phyloP scores from a whole-genome alignment of 2,329 filamentous ascomycete genomes.

The Ilyonectria sp. region DNA sequence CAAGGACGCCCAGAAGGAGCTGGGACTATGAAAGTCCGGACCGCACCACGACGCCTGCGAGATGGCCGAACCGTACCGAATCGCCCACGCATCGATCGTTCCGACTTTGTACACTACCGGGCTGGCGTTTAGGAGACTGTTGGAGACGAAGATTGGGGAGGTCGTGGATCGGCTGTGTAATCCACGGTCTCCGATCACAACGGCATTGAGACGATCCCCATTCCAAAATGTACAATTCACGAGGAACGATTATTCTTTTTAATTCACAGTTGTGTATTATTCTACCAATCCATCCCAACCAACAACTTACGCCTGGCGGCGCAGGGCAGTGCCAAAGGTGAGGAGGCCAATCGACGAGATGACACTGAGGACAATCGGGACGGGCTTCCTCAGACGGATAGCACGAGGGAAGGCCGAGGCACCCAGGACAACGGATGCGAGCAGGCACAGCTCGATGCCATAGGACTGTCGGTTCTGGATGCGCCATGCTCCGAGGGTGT shows the following conservation, averaged over 20 bases:
- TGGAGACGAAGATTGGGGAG: slow-evolving; percentile 14
- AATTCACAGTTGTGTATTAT: slow-evolving; percentile 20
- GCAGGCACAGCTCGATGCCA: slow-evolving; percentile 88
- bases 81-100: slow-evolving; percentile 4
- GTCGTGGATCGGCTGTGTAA: slow-evolving; percentile 25
- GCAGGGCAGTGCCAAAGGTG: slow-evolving; percentile 82
- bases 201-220: slow-evolving; percentile 30
- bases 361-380: slow-evolving; percentile 84
- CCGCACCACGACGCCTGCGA: slow-evolving; percentile 12
- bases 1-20: slow-evolving; percentile 77
- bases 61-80: slow-evolving; percentile 6
- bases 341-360: slow-evolving; percentile 84
- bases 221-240: slow-evolving; percentile 29
- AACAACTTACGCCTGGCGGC: slow-evolving; percentile 52
- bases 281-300: background rate
- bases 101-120: slow-evolving; percentile 34
- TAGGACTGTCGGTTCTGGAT: slow-evolving; percentile 83
- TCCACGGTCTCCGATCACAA: slow-evolving; percentile 30
- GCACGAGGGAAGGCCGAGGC: slow-evolving; percentile 90
- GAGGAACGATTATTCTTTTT: slow-evolving; percentile 6
- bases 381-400: slow-evolving; percentile 85
- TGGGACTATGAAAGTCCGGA: slow-evolving; percentile 52
- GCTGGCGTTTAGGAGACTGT: slow-evolving; percentile 34
- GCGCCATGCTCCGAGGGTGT: slow-evolving; percentile 86
- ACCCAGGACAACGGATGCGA: slow-evolving; percentile 88